Evolutionary conservation across 306 rosid genomes (phyloP).

Genomic region (Cucurbita maxima): DNA sequence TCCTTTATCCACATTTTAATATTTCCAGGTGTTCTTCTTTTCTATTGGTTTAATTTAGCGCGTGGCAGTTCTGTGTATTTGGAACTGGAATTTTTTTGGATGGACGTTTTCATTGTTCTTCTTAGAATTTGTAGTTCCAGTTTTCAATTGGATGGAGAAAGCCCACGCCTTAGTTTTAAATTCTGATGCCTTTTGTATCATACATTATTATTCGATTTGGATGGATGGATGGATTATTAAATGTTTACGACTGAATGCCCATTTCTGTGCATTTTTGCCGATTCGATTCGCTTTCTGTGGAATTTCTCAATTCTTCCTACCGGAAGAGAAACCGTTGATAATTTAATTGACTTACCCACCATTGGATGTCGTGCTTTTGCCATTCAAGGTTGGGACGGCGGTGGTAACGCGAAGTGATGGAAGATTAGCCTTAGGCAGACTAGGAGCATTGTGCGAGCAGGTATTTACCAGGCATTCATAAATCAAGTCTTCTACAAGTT

Average conservation of each 20-base stretch:
- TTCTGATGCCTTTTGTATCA: not conserved
- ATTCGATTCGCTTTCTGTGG: not conserved
- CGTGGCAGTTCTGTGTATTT: not conserved
- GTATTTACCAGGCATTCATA: slow-evolving; percentile 12
- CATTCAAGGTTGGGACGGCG: slow-evolving; percentile 46
- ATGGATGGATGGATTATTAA: not conserved
- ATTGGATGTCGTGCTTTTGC: not conserved
- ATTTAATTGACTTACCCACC: not conserved
- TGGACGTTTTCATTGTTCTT: not conserved
- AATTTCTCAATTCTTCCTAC: not conserved
- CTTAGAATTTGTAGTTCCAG: not conserved
- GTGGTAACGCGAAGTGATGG: slow-evolving; percentile 55
- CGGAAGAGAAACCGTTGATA: not conserved
- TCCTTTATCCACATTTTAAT: not conserved
- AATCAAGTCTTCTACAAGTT: not conserved
- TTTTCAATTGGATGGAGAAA: not conserved
- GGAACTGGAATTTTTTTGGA: not conserved
- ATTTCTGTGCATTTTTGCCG: not conserved
- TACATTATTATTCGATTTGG: not conserved
- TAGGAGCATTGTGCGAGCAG: slow-evolving; percentile 89
- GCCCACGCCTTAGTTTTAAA: not conserved
- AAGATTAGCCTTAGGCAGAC: slow-evolving; percentile 47
- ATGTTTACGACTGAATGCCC: no score
- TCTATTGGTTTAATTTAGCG: not conserved
- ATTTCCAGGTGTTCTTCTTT: not conserved